phyloP scores from a whole-genome alignment of 768 basidiomycete species.

The Amanita rimosa region DNA sequence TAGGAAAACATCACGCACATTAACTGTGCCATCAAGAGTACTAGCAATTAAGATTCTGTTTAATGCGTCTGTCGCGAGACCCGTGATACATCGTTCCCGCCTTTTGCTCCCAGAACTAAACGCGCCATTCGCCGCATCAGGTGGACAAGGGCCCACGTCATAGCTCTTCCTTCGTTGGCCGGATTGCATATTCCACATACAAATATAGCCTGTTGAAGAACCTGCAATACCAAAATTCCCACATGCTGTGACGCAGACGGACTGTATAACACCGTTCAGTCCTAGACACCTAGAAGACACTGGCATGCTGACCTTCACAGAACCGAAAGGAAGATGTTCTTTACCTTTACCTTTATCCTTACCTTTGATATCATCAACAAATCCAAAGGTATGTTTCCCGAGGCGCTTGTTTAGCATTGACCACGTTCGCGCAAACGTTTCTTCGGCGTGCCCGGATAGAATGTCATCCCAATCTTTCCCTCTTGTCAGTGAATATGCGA shows the following conservation, averaged over 20 bases:
- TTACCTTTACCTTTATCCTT: conserved; percentile 33
- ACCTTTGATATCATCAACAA: conserved; percentile 32
- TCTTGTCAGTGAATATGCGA: conserved; percentile 71
- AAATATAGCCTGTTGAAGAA: conserved; percentile 67
- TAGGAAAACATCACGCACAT: conserved; percentile 40
- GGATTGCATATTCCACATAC: conserved; percentile 97
- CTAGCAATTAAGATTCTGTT: conserved; percentile 74
- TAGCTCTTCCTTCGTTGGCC: conserved; percentile 78
- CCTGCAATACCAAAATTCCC: conserved; percentile 91
- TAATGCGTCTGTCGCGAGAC: conserved; percentile 76
- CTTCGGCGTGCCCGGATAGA: conserved; percentile 80
- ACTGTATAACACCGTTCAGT: conserved; percentile 25
- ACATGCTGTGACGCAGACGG: conserved; percentile 85
- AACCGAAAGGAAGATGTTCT: conserved; percentile 34
- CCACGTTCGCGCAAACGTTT: conserved; percentile 81
- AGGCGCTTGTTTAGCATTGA: conserved; percentile 70
- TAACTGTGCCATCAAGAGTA: conserved; percentile 82
- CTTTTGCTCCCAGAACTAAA: conserved; percentile 27
- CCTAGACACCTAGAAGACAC: neutral
- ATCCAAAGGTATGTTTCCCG: conserved; percentile 64
- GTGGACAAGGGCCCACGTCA: conserved; percentile 51
- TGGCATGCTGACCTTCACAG: conserved; percentile 48
- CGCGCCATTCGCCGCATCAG: conserved; percentile 35
- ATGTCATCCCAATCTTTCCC: conserved; percentile 98
- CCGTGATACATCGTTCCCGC: conserved; percentile 55